These are phyloP conservation scores for Allium cepa DNA, from an alignment of 106 monocot species.

Conservation along the genomic window DNA sequence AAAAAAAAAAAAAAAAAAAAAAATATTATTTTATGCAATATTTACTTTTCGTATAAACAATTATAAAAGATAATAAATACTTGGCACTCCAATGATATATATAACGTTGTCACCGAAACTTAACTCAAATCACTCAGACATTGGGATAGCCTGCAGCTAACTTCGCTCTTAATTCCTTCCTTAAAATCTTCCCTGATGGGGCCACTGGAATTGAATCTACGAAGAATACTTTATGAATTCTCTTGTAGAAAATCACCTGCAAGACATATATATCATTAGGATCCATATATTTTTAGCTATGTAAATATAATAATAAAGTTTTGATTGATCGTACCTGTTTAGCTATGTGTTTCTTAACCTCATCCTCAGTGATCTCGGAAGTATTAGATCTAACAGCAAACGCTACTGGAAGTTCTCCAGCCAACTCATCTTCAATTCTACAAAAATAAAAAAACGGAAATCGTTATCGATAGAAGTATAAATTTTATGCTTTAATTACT, in stretches of 20 bases:
- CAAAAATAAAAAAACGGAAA: background rate
- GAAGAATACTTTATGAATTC: slow-evolving; percentile 31
- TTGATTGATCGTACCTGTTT: slow-evolving; percentile 31
- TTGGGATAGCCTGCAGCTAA: slow-evolving; percentile 10
- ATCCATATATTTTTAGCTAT: background rate
- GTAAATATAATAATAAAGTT: too few relatives aligned
- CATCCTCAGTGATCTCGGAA: slow-evolving; percentile 47
- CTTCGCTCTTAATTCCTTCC: slow-evolving; percentile 40
- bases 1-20: too few relatives aligned
- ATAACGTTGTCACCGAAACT: background rate
- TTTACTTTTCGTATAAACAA: too few relatives aligned
- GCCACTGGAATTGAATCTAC: slow-evolving; percentile 30
- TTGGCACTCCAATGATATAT: too few relatives aligned
- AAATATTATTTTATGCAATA: too few relatives aligned
- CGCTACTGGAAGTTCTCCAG: slow-evolving; percentile 67
- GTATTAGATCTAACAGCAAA: slow-evolving; percentile 39
- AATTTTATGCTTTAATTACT: too few relatives aligned
- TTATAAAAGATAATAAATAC: too few relatives aligned
- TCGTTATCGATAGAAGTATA: too few relatives aligned
- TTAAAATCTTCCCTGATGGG: slow-evolving; percentile 38
- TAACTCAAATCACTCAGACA: background rate
- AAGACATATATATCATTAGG: background rate
- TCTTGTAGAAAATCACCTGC: slow-evolving; percentile 50
- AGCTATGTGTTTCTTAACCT: slow-evolving; percentile 48
- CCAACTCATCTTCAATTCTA: slow-evolving; percentile 52